Percentiles rank a stretch among this genome's conserved stretches.
Evolutionary conservation across 352 stramenopile species (phyloP).

Genomic region (Pythium phragmitis): DNA sequence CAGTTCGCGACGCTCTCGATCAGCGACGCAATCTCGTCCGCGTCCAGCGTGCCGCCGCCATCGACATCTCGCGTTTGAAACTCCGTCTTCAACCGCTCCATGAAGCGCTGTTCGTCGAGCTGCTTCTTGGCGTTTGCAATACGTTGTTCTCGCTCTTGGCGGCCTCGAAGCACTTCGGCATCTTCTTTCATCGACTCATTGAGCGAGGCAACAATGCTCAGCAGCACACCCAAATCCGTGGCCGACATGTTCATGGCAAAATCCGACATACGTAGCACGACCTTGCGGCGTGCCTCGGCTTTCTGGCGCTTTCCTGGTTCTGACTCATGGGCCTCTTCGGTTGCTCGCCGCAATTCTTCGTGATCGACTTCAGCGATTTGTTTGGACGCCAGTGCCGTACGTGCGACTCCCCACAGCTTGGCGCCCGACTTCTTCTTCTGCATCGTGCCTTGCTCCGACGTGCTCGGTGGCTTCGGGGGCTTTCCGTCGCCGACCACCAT

Average conservation of each 20-base stretch:
- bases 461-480: slow-evolving; percentile 4
- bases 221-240: slow-evolving; percentile 77
- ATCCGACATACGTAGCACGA: slow-evolving; percentile 82
- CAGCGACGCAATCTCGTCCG: slow-evolving; percentile 60
- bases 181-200: slow-evolving; percentile 76
- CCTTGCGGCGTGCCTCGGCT: slow-evolving; percentile 50
- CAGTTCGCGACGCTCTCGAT: slow-evolving; percentile 69
- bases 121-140: slow-evolving; percentile 47
- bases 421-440: slow-evolving; percentile 12
- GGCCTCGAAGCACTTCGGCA: slow-evolving; percentile 51
- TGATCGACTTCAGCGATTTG: slow-evolving; percentile 66
- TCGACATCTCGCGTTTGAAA: slow-evolving; percentile 76
- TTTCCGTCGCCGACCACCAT: slow-evolving; percentile 50
- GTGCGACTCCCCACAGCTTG: slow-evolving; percentile 63
- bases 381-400: slow-evolving; percentile 48
- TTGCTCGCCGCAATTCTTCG: slow-evolving; percentile 37
- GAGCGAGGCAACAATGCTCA: slow-evolving; percentile 67
- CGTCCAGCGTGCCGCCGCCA: slow-evolving; percentile 69
- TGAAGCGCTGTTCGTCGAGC: slow-evolving; percentile 66
- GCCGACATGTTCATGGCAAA: slow-evolving; percentile 83
- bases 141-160: slow-evolving; percentile 43
- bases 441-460: slow-evolving; percentile 25
- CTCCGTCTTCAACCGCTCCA: slow-evolving; percentile 68
- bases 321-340: slow-evolving; percentile 24
- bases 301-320: slow-evolving; percentile 45